These are phyloP conservation scores for Hypoxylon fuscum DNA, from an alignment of 495 filamentous ascomycete species.

Conservation along the genomic window DNA sequence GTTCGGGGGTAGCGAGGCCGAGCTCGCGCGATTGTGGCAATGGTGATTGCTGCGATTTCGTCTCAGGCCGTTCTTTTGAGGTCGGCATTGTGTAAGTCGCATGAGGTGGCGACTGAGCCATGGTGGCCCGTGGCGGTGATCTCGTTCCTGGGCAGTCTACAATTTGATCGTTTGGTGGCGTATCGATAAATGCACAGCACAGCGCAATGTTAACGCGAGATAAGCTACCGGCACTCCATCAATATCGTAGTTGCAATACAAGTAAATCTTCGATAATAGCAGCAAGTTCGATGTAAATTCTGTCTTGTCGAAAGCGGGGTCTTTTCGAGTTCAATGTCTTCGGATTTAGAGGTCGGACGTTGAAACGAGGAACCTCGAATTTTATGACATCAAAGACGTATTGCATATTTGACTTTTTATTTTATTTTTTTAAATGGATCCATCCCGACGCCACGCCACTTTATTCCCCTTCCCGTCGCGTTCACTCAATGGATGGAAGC, in stretches of 20 bases:
- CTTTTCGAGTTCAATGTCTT: constrained; percentile 1
- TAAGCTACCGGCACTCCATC: constrained; percentile 29
- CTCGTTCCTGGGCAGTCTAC: not conserved
- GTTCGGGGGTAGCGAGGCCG: constrained; percentile 63
- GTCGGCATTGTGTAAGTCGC: constrained; percentile 36
- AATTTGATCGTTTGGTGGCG: constrained; percentile 1
- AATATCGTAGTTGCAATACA: constrained; percentile 1
- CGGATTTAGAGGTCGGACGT: not conserved
- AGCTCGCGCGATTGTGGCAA: constrained; percentile 69
- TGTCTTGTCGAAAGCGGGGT: too few species aligned
- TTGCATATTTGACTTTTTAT: constrained; percentile 20
- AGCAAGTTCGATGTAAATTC: not conserved
- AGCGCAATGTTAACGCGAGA: constrained; percentile 5
- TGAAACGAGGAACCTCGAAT: constrained; percentile 7
- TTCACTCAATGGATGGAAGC: constrained; percentile 1
- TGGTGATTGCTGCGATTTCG: constrained; percentile 37
- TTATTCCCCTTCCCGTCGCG: constrained; percentile 19
- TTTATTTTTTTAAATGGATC: constrained; percentile 39
- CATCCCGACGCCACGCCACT: constrained; percentile 24
- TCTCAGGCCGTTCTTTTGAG: constrained; percentile 20
- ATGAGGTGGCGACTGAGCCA: constrained; percentile 36
- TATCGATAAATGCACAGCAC: not conserved
- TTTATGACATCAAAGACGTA: constrained; percentile 25
- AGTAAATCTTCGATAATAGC: not conserved
- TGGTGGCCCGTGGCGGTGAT: constrained; percentile 12